phyloP scores from a whole-genome alignment of 805 yeast genomes.

The Candida maris region DNA sequence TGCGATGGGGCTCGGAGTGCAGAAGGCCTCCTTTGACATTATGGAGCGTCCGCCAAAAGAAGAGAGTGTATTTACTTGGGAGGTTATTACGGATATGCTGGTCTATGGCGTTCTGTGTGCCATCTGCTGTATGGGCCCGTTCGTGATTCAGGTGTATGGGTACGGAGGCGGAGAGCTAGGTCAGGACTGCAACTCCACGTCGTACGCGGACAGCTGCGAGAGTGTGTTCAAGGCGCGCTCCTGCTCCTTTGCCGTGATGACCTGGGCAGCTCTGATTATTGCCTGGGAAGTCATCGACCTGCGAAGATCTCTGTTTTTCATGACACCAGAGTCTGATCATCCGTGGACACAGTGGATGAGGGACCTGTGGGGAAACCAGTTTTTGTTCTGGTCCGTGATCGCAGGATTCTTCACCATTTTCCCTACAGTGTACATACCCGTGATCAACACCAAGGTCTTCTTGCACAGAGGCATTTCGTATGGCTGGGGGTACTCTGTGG shows the following conservation, averaged over 20 bases:
- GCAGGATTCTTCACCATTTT: slow-evolving; percentile 67
- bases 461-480: slow-evolving; percentile 65
- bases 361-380: slow-evolving; percentile 71
- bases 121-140: slow-evolving; percentile 60
- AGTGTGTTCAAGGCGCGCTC: slow-evolving; percentile 74
- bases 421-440: slow-evolving; percentile 86
- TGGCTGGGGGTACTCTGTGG: slow-evolving; percentile 79
- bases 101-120: slow-evolving; percentile 77
- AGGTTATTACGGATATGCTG: slow-evolving; percentile 64
- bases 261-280: slow-evolving; percentile 77
- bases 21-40: slow-evolving; percentile 58
- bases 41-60: slow-evolving; percentile 63
- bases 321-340: slow-evolving; percentile 62
- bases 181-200: slow-evolving; percentile 49
- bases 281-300: slow-evolving; percentile 85
- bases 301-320: slow-evolving; percentile 63
- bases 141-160: slow-evolving; percentile 64
- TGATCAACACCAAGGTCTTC: slow-evolving; percentile 74
- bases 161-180: slow-evolving; percentile 67
- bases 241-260: slow-evolving; percentile 73
- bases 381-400: slow-evolving; percentile 77
- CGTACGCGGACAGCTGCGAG: slow-evolving; percentile 44
- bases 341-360: slow-evolving; percentile 56
- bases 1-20: slow-evolving; percentile 78
- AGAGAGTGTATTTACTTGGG: slow-evolving; percentile 59